Percentiles rank a stretch among this genome's conserved stretches.
Conservation (phyloP, 805 yeast genomes). For the Candida lessepsii region DNA sequence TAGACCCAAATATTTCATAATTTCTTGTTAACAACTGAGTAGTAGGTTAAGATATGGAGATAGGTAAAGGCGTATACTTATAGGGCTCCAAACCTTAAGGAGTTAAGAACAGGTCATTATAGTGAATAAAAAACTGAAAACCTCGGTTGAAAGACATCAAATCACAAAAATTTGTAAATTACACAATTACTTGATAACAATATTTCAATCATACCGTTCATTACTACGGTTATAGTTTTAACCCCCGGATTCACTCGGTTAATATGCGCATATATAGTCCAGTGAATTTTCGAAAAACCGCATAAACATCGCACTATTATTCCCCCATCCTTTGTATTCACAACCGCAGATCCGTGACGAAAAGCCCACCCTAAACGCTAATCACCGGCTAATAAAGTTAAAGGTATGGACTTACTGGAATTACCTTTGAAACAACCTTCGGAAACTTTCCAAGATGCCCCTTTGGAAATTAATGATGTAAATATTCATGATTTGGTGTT, state of each 20-base stretch:
- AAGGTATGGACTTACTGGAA: conserved; percentile 19
- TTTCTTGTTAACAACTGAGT: too few relatives aligned
- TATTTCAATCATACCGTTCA: too few relatives aligned
- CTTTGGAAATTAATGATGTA: conserved; percentile 32
- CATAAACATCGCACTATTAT: conserved; percentile 3
- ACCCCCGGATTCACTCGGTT: background rate
- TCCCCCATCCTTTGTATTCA: background rate
- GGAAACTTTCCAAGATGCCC: conserved; percentile 44
- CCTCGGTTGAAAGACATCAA: too few relatives aligned
- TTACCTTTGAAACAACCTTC: conserved; percentile 37
- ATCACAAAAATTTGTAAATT: too few relatives aligned
- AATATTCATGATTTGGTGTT: conserved; percentile 32
- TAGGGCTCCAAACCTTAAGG: too few relatives aligned
- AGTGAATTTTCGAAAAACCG: background rate
- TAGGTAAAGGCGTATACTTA: too few relatives aligned
- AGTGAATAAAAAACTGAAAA: too few relatives aligned
- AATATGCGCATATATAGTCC: background rate
- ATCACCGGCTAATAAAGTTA: background rate
- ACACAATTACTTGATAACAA: background rate
- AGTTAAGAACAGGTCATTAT: too few relatives aligned
- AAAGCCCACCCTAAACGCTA: background rate
- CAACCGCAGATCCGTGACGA: background rate
- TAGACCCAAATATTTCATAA: too few relatives aligned
- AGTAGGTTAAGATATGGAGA: too few relatives aligned
- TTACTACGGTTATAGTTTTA: too few relatives aligned